phyloP scores from a whole-genome alignment of 108 stramenopile species.

The Skeletonema potamos region DNA sequence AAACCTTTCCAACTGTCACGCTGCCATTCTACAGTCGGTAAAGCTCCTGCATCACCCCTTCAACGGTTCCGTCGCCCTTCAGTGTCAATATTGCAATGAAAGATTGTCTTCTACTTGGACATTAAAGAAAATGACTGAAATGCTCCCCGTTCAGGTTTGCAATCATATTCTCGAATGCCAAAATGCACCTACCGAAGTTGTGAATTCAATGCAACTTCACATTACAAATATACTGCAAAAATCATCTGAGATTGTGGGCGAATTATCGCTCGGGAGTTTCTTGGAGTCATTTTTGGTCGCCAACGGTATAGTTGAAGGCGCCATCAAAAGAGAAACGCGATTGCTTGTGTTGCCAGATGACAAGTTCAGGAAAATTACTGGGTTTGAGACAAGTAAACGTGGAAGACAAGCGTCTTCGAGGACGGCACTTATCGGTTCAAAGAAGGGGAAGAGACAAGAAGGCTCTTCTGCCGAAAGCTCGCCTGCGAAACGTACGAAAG shows the following conservation, averaged over 20 bases:
- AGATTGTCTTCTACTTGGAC: neutral
- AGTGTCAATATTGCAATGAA: conserved; percentile 12
- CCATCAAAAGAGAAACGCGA: neutral
- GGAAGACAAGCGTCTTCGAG: neutral
- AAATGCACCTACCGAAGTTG: neutral
- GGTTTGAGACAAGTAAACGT: conserved; percentile 5
- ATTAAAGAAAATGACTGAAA: neutral
- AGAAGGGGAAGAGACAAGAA: neutral
- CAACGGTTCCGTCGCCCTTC: conserved; percentile 4
- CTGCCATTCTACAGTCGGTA: conserved; percentile 5
- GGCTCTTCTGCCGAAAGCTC: neutral
- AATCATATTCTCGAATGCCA: neutral
- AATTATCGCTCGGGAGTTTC: conserved; percentile 1
- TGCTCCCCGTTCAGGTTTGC: conserved; percentile 1
- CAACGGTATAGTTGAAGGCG: conserved; percentile 7
- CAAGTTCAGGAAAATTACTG: neutral
- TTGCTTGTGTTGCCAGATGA: conserved; percentile 7
- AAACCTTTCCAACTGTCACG: conserved; percentile 10
- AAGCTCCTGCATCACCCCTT: conserved; percentile 6
- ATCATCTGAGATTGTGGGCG: neutral
- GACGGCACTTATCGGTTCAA: neutral
- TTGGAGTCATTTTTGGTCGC: conserved; percentile 1
- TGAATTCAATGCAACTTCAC: neutral
- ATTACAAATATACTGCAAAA: neutral
- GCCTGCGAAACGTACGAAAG: neutral